phyloP scores from a whole-genome alignment of 371 early-diverging fungal species.

The Chytridiales sp. region DNA sequence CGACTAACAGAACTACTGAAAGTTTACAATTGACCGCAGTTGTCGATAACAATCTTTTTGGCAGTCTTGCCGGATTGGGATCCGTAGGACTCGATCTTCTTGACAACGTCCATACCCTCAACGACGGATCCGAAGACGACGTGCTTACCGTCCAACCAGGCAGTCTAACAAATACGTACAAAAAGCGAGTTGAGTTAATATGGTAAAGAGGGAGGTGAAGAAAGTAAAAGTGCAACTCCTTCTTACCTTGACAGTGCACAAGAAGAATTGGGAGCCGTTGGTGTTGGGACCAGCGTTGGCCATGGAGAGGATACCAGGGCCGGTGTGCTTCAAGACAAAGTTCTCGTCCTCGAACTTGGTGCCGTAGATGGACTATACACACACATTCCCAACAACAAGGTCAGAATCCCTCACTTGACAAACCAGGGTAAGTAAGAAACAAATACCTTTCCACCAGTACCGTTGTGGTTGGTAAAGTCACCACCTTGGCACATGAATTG shows the following conservation, averaged over 20 bases:
- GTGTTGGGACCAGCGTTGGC: slow-evolving; percentile 58
- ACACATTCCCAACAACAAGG: too few species aligned
- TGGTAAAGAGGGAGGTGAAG: slow-evolving; percentile 16
- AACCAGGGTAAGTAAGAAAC: slow-evolving; percentile 66
- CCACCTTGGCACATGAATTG: slow-evolving; percentile 48
- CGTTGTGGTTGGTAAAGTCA: slow-evolving; percentile 67
- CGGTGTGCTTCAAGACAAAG: slow-evolving; percentile 59
- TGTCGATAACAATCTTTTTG: slow-evolving; percentile 68
- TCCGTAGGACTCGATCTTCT: slow-evolving; percentile 73
- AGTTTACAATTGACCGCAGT: slow-evolving; percentile 67
- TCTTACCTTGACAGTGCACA: slow-evolving; percentile 38
- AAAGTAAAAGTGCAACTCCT: too few species aligned
- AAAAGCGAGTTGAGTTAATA: not conserved
- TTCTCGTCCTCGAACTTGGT: slow-evolving; percentile 67
- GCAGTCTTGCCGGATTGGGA: slow-evolving; percentile 63
- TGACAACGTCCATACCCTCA: slow-evolving; percentile 71
- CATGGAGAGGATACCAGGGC: slow-evolving; percentile 58
- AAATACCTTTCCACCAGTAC: too few species aligned
- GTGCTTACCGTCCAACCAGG: slow-evolving; percentile 98
- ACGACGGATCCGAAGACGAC: slow-evolving; percentile 90
- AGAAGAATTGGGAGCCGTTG: slow-evolving; percentile 99
- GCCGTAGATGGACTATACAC: slow-evolving; percentile 55
- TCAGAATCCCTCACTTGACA: slow-evolving; percentile 27
- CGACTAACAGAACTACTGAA: too few species aligned
- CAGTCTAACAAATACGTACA: slow-evolving; percentile 32